Evolutionary conservation across 2,329 filamentous ascomycete genomes (phyloP), one percentile per base, ranked within the genome.

Genomic region (Pyricularia grisea): DNA sequence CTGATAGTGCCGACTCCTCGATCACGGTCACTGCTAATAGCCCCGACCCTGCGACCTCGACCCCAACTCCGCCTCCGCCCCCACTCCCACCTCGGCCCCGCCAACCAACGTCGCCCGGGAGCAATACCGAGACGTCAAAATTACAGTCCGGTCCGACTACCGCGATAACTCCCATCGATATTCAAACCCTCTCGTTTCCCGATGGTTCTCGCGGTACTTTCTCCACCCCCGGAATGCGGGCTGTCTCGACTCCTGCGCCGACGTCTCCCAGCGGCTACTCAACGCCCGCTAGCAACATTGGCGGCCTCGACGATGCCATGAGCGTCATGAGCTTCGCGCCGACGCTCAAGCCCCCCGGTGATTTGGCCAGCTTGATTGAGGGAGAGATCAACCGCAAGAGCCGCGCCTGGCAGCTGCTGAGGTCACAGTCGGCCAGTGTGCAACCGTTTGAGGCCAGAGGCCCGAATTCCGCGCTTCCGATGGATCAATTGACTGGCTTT

Each of bases 291-390:
- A 63, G 64, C 68, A 69, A 74, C 67, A 63, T 63, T 30, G 61
- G 61, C 36, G 68, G 63, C 55, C 30, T 66, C 23, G 87, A 90
- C 67, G 90, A 92, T 72, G 83, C 83, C 61, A 86, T 86, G 72
- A 92, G 90, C 75, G 77, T 92, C 69, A 83, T 84, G 78, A 92
- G 90, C 79, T 86, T 87, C 74, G 85, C 87, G 36, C 88, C 89
- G 0, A 90, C 85, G 6, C 80, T 84, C 79, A 88, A 84, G 58
- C 85, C 83, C 23, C 84, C 84, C 0, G 88, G 88, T 3, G 93
- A 97, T 72, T 86, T 92, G 30, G 93, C 93, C 70, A 97, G 94
- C 75, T 83, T 97, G 25, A 85, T 97, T 65, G 88, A 88, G 11
- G 91, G 92, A 61, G 88, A 92, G 28, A 79, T 90, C 50, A 86